These are phyloP conservation scores for Alternaria arborescens DNA, from an alignment of 2,329 filamentous ascomycete genomes.

Conservation along the genomic window DNA sequence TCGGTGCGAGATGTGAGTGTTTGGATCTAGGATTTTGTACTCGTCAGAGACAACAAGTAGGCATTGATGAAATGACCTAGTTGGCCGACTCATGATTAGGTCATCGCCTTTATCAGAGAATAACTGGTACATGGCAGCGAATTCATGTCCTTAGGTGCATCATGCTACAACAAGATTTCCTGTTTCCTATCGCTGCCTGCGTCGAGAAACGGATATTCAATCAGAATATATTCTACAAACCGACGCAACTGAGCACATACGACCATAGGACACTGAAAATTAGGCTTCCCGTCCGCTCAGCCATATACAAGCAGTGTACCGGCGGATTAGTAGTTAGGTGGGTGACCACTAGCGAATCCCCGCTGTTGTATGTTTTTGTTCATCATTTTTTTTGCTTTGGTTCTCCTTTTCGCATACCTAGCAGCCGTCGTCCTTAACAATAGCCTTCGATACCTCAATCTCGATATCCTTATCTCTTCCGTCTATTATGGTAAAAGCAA, in stretches of 20 bases:
- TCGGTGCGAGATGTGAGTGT: not conserved
- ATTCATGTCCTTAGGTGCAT: not conserved
- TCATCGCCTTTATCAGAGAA: not conserved
- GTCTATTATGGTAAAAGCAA: not conserved
- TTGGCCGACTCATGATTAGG: not conserved
- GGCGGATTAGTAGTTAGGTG: no score
- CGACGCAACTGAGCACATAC: not conserved
- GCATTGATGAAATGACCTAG: not conserved
- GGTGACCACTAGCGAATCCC: no score
- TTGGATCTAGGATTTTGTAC: no score
- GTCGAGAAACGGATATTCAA: not conserved
- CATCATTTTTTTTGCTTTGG: not conserved
- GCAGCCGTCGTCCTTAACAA: not conserved
- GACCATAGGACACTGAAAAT: no score
- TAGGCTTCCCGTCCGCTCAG: no score
- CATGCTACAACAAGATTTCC: not conserved
- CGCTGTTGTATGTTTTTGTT: no score
- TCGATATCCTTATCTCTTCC: not conserved
- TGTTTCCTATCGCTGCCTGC: not conserved
- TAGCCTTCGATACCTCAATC: not conserved
- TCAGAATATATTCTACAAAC: not conserved
- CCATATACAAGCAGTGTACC: no score
- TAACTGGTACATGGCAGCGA: no score
- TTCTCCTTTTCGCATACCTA: not conserved
- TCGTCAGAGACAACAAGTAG: not conserved